Evolutionary conservation across 768 basidiomycete species (phyloP), one percentile per base, ranked within the genome.

Genomic region (Tulasnella sp.): DNA sequence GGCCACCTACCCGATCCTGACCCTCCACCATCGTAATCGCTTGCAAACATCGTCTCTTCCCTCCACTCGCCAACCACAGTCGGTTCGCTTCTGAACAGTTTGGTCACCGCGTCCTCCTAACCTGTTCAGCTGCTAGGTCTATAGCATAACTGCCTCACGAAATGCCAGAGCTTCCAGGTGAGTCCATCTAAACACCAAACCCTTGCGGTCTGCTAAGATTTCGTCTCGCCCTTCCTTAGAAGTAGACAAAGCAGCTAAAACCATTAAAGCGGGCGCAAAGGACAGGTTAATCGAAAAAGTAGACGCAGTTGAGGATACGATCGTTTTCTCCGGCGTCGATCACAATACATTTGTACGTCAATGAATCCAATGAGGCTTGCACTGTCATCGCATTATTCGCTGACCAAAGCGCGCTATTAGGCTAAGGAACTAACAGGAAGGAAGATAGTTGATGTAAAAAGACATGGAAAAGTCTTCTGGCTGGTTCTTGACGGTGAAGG

Each of bases 211-310:
- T 59, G 52, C 22, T 14, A 32, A 26, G 0, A 5, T 19, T 40
- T 40, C 7, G 52, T 0, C 26, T 26, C 12, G 14, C 42, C 12
- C 5, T 42, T 62, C 59, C n/a, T 44, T 71, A 90, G 91, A 92
- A 78, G 90, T 92, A 2, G 87, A 92, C 78, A 80, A 86, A 35
- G 90, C 91, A 5, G 85, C 85, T 0, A 81, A 81, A 64, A 81
- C 90, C 44, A 78, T 92, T 37, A 81, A 82, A 66, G 78, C 81
- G 2, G 75, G 86, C n/a, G 87, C 85, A 16, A 78, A 78, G 14
- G 87, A 85, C 8, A 87, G 86, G 77, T 78, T 75, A 36, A 87
- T 92, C 40, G 79, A 81, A 67, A 79, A 80, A 36, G 89, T 90
- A 0, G 85, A 89, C 59, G 84, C 88, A 0, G 79, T 76, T n/a